Evolutionary conservation across 2,329 filamentous ascomycete genomes (phyloP).

Genomic region (Aspergillus ochraceus): DNA sequence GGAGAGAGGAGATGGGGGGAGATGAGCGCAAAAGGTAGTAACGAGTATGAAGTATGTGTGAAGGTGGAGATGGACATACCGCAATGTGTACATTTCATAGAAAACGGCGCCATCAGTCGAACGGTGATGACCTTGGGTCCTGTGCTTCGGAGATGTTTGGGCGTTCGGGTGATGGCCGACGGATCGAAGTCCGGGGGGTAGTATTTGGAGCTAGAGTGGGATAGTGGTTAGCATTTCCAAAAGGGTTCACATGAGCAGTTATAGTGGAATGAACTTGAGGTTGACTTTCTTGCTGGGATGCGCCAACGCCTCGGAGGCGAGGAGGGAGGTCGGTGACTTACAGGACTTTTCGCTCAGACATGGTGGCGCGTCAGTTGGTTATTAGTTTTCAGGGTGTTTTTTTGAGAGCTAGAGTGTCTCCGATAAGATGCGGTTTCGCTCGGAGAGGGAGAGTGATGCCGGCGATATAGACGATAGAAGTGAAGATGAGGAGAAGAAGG

Average conservation of each 20-base stretch:
- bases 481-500: too few species aligned
- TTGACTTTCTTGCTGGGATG: not conserved
- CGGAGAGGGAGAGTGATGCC: too few species aligned
- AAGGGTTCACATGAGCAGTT: too few species aligned
- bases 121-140: conserved; percentile 84
- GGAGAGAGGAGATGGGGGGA: too few species aligned
- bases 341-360: conserved; percentile 86
- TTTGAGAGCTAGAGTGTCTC: too few species aligned
- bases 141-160: conserved; percentile 55
- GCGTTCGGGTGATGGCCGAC: conserved; percentile 69
- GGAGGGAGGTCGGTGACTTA: not conserved
- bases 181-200: conserved; percentile 87
- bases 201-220: conserved; percentile 36
- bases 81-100: conserved; percentile 66
- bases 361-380: conserved; percentile 41
- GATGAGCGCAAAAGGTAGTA: too few species aligned
- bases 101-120: conserved; percentile 85
- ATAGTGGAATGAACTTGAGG: not conserved
- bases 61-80: conserved; percentile 14
- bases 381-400: too few species aligned
- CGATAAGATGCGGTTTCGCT: too few species aligned
- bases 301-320: not conserved
- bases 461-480: too few species aligned
- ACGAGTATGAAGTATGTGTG: too few species aligned
- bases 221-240: not conserved